These are phyloP conservation scores for Penicillium griseofulvum DNA, from an alignment of 2,329 filamentous ascomycete genomes.

Conservation along the genomic window DNA sequence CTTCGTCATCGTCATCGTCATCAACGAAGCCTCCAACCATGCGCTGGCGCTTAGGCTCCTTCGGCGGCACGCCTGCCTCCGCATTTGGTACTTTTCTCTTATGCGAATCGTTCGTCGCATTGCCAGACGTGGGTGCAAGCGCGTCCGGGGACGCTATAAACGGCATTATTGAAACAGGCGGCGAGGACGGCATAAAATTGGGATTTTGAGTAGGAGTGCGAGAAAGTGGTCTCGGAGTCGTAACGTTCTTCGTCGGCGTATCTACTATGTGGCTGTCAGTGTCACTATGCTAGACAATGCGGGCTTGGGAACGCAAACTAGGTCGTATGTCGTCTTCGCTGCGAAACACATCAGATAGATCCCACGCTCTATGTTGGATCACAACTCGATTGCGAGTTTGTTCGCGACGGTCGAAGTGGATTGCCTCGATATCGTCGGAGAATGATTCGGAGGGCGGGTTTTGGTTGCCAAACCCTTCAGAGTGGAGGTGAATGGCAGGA, in stretches of 20 bases:
- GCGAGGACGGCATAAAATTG: slow-evolving; percentile 33
- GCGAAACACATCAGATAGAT: slow-evolving; percentile 42
- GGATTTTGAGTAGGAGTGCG: slow-evolving; percentile 15
- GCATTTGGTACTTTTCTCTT: slow-evolving; percentile 41
- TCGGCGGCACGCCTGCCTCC: slow-evolving; percentile 25
- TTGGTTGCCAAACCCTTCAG: slow-evolving; percentile 36
- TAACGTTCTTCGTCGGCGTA: slow-evolving; percentile 36
- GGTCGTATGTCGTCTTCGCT: slow-evolving; percentile 43
- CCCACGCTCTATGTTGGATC: slow-evolving; percentile 45
- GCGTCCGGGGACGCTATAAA: slow-evolving; percentile 43
- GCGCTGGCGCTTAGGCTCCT: slow-evolving; percentile 41
- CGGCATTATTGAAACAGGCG: slow-evolving; percentile 37
- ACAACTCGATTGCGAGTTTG: slow-evolving; percentile 39
- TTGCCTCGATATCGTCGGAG: slow-evolving; percentile 42
- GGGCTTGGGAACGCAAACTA: slow-evolving; percentile 22
- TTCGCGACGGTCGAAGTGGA: slow-evolving; percentile 34
- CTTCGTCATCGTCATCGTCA: slow-evolving; percentile 40
- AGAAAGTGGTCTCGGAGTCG: slow-evolving; percentile 12
- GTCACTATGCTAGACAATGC: background rate
- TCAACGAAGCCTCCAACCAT: slow-evolving; percentile 44
- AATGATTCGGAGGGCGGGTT: slow-evolving; percentile 34
- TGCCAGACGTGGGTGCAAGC: slow-evolving; percentile 39
- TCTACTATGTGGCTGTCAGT: slow-evolving; percentile 23
- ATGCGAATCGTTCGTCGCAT: slow-evolving; percentile 33
- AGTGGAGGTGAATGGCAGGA: slow-evolving; percentile 50